Conservation (phyloP, 257 asterid species). For the Fraxinus excelsior region DNA sequence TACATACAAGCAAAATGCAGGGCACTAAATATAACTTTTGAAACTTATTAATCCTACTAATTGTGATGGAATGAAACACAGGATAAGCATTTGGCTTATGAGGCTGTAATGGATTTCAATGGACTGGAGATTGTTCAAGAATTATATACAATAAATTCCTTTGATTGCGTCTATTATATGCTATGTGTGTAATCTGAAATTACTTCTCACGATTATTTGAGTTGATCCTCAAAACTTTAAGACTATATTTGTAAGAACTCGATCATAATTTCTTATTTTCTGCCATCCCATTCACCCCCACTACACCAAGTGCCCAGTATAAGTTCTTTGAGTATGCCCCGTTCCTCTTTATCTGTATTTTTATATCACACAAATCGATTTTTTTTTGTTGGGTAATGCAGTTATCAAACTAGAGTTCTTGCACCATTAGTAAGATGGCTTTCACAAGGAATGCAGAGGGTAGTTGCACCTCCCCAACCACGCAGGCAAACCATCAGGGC, state of each 20-base stretch:
- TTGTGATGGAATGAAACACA: no score
- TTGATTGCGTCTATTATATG: no score
- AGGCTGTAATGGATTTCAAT: no score
- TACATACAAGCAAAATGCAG: no score
- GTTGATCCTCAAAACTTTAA: no score
- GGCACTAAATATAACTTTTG: no score
- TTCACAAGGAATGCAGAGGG: slow-evolving; percentile 94
- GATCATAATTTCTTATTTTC: slow-evolving; percentile 1
- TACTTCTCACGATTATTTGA: no score
- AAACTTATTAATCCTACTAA: no score
- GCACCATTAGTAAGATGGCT: slow-evolving; percentile 93
- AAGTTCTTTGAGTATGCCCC: slow-evolving; percentile 1
- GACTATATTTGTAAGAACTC: slow-evolving; percentile 79
- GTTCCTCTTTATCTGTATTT: slow-evolving; percentile 8
- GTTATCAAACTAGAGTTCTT: slow-evolving; percentile 97
- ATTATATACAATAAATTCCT: no score
- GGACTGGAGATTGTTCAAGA: no score
- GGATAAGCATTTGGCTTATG: no score
- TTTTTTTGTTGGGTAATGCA: slow-evolving; percentile 38
- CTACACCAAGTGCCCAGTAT: not conserved
- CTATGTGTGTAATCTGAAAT: no score
- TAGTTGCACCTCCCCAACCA: slow-evolving; percentile 81
- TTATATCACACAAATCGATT: not conserved
- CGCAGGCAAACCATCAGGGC: slow-evolving; percentile 69
- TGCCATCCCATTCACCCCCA: not conserved